Evolutionary conservation across 1,284 basidiomycete genomes (phyloP).

Genomic region (Leccinum pachyderme): DNA sequence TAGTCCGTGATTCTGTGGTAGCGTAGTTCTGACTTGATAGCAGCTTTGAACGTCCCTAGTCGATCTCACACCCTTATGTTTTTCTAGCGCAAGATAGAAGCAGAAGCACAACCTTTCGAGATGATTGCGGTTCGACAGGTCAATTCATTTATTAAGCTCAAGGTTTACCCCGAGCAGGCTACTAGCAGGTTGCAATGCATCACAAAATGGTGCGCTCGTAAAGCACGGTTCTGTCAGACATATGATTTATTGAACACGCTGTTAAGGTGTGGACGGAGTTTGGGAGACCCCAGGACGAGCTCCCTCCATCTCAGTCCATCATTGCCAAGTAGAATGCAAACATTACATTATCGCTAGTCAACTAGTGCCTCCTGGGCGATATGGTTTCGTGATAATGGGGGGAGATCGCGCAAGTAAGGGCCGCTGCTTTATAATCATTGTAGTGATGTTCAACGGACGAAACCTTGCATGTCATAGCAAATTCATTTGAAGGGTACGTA

Average conservation of each 20-base stretch:
- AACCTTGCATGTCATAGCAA: not conserved
- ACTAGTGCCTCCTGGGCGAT: not conserved
- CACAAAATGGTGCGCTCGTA: not conserved
- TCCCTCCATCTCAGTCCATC: not conserved
- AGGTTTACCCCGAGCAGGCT: not conserved
- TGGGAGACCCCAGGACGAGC: constrained; percentile 1
- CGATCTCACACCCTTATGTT: constrained; percentile 1
- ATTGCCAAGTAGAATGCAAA: not conserved
- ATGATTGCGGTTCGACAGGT: not conserved
- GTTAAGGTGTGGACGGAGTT: constrained; percentile 17
- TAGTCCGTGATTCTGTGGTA: not conserved
- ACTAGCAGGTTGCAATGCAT: not conserved
- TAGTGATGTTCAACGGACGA: not conserved
- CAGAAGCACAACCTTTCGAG: not conserved
- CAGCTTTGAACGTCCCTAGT: not conserved
- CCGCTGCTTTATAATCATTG: constrained; percentile 4
- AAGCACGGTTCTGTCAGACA: not conserved
- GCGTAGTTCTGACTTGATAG: constrained; percentile 1
- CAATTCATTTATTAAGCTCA: not conserved
- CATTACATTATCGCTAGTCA: not conserved
- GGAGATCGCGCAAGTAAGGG: constrained; percentile 15
- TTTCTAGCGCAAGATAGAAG: constrained; percentile 3
- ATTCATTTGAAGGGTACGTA: not conserved
- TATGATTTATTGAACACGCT: constrained; percentile 10
- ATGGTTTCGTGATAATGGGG: constrained; percentile 10